Conservation (phyloP, 2,329 filamentous ascomycete genomes). For the Epichloe baconii region DNA sequence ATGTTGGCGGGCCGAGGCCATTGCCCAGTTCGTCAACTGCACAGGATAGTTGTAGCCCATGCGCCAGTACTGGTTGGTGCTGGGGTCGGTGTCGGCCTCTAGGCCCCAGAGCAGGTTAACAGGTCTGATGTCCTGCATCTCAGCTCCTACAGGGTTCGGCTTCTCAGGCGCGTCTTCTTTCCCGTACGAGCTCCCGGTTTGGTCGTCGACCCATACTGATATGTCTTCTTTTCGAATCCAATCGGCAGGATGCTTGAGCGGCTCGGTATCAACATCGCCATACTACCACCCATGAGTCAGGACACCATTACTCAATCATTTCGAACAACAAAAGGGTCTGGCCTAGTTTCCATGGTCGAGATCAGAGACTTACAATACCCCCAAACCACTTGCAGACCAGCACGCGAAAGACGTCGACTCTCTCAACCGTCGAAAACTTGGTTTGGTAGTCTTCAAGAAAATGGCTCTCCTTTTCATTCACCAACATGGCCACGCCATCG, state of each 20-base stretch:
- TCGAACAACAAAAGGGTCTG: no score
- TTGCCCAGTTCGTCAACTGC: conserved; percentile 14
- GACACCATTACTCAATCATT: no score
- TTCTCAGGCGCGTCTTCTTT: background rate
- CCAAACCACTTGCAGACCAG: conserved; percentile 12
- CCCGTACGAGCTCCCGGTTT: conserved; percentile 9
- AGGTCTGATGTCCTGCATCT: conserved; percentile 2
- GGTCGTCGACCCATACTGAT: conserved; percentile 9
- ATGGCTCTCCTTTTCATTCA: conserved; percentile 9
- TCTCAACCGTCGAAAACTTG: conserved; percentile 11
- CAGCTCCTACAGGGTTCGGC: background rate
- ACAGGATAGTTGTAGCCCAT: conserved; percentile 15
- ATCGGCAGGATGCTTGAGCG: conserved; percentile 10
- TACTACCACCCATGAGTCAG: conserved; percentile 6
- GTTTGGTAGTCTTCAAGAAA: conserved; percentile 8
- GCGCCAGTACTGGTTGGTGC: conserved; percentile 12
- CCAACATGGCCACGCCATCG: conserved; percentile 9
- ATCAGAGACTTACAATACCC: conserved; percentile 11
- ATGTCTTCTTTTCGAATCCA: conserved; percentile 12
- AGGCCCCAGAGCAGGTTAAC: conserved; percentile 13
- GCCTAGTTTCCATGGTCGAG: background rate
- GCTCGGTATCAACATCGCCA: conserved; percentile 14
- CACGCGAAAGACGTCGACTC: conserved; percentile 13
- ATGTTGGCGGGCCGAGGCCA: conserved; percentile 12
- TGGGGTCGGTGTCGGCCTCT: conserved; percentile 13